Evolutionary conservation across 2,329 filamentous ascomycete genomes (phyloP).

Genomic region (Hymenoscyphus scutula): DNA sequence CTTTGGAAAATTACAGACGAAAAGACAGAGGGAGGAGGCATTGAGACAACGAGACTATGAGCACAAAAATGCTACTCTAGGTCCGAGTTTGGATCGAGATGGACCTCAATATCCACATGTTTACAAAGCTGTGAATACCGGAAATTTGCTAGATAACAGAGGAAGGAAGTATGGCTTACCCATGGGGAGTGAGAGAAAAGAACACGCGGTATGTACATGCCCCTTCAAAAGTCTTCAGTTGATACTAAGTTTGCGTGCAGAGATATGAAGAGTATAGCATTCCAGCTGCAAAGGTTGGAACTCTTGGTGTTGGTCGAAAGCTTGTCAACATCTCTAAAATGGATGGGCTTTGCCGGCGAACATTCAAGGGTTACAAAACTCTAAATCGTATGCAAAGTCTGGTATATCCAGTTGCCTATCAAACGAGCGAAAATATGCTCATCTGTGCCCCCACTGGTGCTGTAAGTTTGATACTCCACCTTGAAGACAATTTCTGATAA

Average conservation of each 20-base stretch:
- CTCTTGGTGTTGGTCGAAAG: conserved; percentile 67
- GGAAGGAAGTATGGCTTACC: conserved; percentile 85
- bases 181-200: conserved; percentile 66
- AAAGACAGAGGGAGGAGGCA: conserved; percentile 73
- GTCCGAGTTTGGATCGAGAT: conserved; percentile 65
- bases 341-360: conserved; percentile 85
- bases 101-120: conserved; percentile 88
- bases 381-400: conserved; percentile 98
- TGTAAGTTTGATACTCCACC: conserved; percentile 42
- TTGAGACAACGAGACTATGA: conserved; percentile 73
- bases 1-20: conserved; percentile 64
- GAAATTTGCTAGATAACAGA: conserved; percentile 77
- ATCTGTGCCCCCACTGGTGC: conserved; percentile 97
- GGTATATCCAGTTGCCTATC: conserved; percentile 92
- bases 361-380: conserved; percentile 89
- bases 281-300: conserved; percentile 77
- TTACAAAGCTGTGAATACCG: conserved; percentile 78
- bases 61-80: conserved; percentile 76
- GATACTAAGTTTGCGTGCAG: conserved; percentile 41
- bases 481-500: conserved; percentile 19
- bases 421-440: conserved; percentile 96
- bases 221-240: background rate
- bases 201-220: conserved; percentile 47
- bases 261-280: conserved; percentile 90
- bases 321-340: conserved; percentile 77